Percentiles rank a stretch among this genome's conserved stretches.
phyloP scores from a whole-genome alignment of 306 rosid genomes.

The Lupinus albus region DNA sequence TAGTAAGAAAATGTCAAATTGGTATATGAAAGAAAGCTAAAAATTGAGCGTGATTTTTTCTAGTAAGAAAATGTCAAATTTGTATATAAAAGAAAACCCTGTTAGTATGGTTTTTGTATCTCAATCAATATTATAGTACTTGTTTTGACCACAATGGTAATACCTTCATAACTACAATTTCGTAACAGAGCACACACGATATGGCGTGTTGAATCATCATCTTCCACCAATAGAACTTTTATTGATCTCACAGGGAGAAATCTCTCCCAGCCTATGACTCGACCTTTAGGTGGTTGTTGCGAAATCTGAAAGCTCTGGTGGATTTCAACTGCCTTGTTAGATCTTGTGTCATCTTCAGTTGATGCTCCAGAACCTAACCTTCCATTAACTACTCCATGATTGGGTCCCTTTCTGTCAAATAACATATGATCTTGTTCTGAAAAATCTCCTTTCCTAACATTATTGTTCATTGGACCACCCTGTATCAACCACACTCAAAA shows the following conservation, averaged over 20 bases:
- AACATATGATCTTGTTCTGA: constrained; percentile 45
- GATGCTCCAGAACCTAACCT: constrained; percentile 51
- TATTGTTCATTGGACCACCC: constrained; percentile 41
- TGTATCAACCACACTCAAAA: constrained; percentile 50
- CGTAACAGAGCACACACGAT: constrained; percentile 63
- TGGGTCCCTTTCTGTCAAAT: constrained; percentile 40
- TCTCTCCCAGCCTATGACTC: constrained; percentile 54
- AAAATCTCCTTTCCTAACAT: constrained; percentile 38
- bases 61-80: neutral
- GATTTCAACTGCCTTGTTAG: constrained; percentile 41
- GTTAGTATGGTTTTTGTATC: constrained; percentile 7
- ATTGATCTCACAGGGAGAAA: constrained; percentile 63
- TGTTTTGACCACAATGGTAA: constrained; percentile 23
- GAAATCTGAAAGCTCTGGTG: constrained; percentile 48
- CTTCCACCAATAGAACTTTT: constrained; percentile 67
- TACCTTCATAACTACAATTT: constrained; percentile 71
- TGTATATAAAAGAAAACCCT: neutral
- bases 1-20: neutral
- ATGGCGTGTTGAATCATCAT: constrained; percentile 68
- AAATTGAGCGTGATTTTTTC: neutral
- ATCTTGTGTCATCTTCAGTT: constrained; percentile 44
- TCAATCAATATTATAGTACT: constrained; percentile 20
- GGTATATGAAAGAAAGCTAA: constrained; percentile 4
- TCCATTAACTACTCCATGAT: constrained; percentile 47
- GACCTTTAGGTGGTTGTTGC: constrained; percentile 50